phyloP scores from a whole-genome alignment of 306 rosid genomes.

The Cicer arietinum region DNA sequence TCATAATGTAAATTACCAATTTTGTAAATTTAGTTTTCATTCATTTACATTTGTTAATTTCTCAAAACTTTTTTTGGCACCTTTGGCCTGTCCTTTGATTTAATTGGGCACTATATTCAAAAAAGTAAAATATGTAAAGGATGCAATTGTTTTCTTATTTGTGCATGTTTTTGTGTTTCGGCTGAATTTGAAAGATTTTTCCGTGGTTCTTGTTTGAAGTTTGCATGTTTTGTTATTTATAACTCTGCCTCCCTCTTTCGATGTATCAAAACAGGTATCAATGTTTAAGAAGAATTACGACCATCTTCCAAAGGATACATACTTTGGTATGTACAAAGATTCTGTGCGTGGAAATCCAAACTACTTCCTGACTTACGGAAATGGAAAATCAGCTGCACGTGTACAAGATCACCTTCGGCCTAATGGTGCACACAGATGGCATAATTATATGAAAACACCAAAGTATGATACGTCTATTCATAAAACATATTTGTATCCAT shows the following conservation, averaged over 20 bases:
- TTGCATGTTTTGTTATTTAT: constrained; percentile 23
- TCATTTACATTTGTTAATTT: constrained; percentile 16
- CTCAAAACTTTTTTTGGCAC: background rate
- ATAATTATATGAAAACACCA: constrained; percentile 96
- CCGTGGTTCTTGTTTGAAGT: background rate
- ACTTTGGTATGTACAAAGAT: constrained; percentile 94
- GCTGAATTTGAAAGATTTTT: background rate
- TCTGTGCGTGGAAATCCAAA: constrained; percentile 93
- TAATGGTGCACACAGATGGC: constrained; percentile 99
- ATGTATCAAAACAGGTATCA: constrained; percentile 61
- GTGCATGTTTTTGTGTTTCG: background rate
- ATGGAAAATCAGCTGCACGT: constrained; percentile 96
- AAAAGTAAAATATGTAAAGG: background rate
- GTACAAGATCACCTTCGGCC: constrained; percentile 94
- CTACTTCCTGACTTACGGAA: constrained; percentile 96
- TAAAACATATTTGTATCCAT: constrained; percentile 12
- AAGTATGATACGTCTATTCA: constrained; percentile 54
- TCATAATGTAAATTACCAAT: background rate
- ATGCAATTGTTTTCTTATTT: constrained; percentile 13
- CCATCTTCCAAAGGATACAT: constrained; percentile 93
- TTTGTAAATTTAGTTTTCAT: constrained; percentile 11
- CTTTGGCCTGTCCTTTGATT: background rate
- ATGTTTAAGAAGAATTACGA: constrained; percentile 97
- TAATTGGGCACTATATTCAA: background rate
- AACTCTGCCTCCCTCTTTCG: constrained; percentile 9